Percentiles rank a stretch among this genome's conserved stretches.
Evolutionary conservation across 75 land plant species (phyloP).

Genomic region (Cunninghamia lanceolata): DNA sequence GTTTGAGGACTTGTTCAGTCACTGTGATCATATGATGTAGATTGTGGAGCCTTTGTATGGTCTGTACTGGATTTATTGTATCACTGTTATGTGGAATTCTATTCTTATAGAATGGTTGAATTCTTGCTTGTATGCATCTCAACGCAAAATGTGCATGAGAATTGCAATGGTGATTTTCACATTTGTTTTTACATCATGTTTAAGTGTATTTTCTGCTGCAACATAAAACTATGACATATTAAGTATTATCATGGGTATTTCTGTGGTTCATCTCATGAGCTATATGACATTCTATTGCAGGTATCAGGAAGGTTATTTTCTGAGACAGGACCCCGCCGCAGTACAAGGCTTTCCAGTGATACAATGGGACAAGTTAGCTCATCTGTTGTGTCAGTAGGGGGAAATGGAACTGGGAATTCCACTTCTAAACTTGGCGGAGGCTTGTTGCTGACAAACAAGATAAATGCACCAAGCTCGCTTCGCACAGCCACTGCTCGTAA

Average conservation of each 20-base stretch:
- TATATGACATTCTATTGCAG: not conserved
- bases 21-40: slow-evolving; percentile 1
- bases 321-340: slow-evolving; percentile 13
- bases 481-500: slow-evolving; percentile 64
- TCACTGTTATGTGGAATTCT: not conserved
- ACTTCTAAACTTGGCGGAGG: slow-evolving; percentile 45
- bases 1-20: slow-evolving; percentile 12
- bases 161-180: not conserved
- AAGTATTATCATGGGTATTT: not conserved
- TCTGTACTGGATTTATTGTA: not conserved
- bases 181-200: not conserved
- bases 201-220: too few species aligned
- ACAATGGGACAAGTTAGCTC: slow-evolving; percentile 33
- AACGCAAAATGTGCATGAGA: not conserved
- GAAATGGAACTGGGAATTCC: slow-evolving; percentile 61
- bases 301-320: slow-evolving; percentile 13
- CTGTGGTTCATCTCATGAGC: not conserved
- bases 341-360: slow-evolving; percentile 62
- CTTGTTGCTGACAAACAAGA: slow-evolving; percentile 29
- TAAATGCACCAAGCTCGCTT: slow-evolving; percentile 26
- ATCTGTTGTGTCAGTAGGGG: slow-evolving; percentile 21
- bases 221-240: not conserved
- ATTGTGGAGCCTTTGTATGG: slow-evolving; percentile 12
- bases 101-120: slow-evolving; percentile 2
- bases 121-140: slow-evolving; percentile 26